Evolutionary conservation across 2,329 filamentous ascomycete genomes (phyloP).

Genomic region (Clarireedia monteithiana): DNA sequence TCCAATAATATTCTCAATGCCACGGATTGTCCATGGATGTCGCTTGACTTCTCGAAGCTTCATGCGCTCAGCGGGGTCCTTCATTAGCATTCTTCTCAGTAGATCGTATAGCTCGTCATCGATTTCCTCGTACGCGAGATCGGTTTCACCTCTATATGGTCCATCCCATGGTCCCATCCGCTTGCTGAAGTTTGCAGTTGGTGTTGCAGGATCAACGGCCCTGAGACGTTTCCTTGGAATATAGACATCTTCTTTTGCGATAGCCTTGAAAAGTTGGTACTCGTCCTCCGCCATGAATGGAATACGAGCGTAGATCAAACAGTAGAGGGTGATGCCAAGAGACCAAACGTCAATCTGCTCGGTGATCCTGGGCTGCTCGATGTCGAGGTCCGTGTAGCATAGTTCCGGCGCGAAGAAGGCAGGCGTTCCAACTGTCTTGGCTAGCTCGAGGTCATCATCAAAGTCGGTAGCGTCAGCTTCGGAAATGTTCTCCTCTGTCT

Average conservation of each 20-base stretch:
- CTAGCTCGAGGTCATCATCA: slow-evolving; percentile 90
- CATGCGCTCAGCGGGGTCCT: slow-evolving; percentile 84
- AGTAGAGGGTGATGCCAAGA: slow-evolving; percentile 90
- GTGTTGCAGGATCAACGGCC: slow-evolving; percentile 57
- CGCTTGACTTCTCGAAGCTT: slow-evolving; percentile 86
- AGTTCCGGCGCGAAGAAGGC: slow-evolving; percentile 97
- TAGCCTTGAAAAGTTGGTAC: slow-evolving; percentile 83
- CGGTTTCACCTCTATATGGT: slow-evolving; percentile 68
- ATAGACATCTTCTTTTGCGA: slow-evolving; percentile 87
- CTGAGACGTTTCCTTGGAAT: slow-evolving; percentile 77
- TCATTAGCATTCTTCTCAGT: slow-evolving; percentile 70
- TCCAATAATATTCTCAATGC: slow-evolving; percentile 61
- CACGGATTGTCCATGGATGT: slow-evolving; percentile 82
- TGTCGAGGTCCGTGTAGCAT: slow-evolving; percentile 74
- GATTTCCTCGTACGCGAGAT: slow-evolving; percentile 78
- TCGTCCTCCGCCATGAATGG: slow-evolving; percentile 90
- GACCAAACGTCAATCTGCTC: slow-evolving; percentile 98
- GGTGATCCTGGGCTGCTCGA: slow-evolving; percentile 68
- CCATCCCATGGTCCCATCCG: slow-evolving; percentile 38
- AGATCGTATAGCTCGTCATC: slow-evolving; percentile 75
- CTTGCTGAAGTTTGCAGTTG: slow-evolving; percentile 48
- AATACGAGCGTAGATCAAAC: slow-evolving; percentile 86
- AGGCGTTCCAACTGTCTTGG: slow-evolving; percentile 94
- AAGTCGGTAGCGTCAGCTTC: slow-evolving; percentile 81
- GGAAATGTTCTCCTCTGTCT: slow-evolving; percentile 64